phyloP scores from a whole-genome alignment of 768 basidiomycete species.

The Guyanaporus albipodus region DNA sequence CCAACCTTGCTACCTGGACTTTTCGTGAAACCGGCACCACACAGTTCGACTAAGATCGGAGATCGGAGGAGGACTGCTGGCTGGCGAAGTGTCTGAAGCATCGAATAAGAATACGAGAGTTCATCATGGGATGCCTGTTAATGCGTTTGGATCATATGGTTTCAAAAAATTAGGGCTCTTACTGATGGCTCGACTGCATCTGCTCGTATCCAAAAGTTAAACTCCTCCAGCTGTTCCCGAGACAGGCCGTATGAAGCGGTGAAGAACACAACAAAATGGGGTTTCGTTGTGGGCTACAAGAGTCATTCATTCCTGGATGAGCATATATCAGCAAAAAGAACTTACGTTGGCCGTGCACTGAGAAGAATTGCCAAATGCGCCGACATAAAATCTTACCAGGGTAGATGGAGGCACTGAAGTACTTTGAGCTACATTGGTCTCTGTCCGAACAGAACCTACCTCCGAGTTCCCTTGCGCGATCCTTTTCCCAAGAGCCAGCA shows the following conservation, averaged over 20 bases:
- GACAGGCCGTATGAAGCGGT: slow-evolving; percentile 71
- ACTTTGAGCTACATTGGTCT: neutral
- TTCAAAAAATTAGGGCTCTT: neutral
- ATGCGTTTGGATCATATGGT: too few relatives aligned
- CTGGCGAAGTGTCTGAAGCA: slow-evolving; percentile 44
- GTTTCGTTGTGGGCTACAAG: slow-evolving; percentile 39
- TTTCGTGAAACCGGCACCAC: slow-evolving; percentile 82
- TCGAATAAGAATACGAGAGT: slow-evolving; percentile 53
- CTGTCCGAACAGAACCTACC: slow-evolving; percentile 40
- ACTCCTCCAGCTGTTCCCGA: slow-evolving; percentile 62
- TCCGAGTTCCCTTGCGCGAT: slow-evolving; percentile 69
- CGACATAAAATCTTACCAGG: slow-evolving; percentile 80
- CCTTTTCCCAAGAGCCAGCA: slow-evolving; percentile 76
- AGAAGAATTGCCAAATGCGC: slow-evolving; percentile 51
- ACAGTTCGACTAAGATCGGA: slow-evolving; percentile 69
- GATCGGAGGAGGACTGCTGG: slow-evolving; percentile 56
- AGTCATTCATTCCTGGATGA: neutral
- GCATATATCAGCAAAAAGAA: neutral
- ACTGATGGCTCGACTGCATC: slow-evolving; percentile 26
- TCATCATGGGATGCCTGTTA: slow-evolving; percentile 9
- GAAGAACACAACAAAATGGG: slow-evolving; percentile 73
- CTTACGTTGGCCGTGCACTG: slow-evolving; percentile 40
- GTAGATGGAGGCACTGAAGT: slow-evolving; percentile 61
- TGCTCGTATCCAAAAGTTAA: slow-evolving; percentile 58
- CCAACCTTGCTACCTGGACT: slow-evolving; percentile 52